A percentile compares a stretch with the other conserved stretches of the same genome.
phyloP scores from a whole-genome alignment of 805 yeast species.

The Candida xiaguanensis region DNA sequence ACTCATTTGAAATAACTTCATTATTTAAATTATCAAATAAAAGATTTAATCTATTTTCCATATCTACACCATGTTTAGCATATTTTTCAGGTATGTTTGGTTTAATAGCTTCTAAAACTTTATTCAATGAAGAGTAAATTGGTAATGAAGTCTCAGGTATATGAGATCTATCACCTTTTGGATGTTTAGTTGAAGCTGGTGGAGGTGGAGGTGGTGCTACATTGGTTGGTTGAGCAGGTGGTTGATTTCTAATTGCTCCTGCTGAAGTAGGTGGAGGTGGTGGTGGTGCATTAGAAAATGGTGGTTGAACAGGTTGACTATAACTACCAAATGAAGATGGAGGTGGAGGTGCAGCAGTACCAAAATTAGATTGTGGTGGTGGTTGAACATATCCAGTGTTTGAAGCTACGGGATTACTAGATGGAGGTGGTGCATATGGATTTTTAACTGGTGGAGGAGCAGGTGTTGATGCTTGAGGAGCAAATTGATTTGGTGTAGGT shows the following conservation, averaged over 20 bases:
- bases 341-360: constrained; percentile 11
- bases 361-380: constrained; percentile 9
- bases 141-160: constrained; percentile 57
- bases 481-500: background rate
- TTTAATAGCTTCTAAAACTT: constrained; percentile 56
- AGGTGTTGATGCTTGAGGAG: constrained; percentile 12
- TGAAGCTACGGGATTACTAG: background rate
- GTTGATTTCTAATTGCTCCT: constrained; percentile 6
- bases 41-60: constrained; percentile 75
- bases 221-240: constrained; percentile 12
- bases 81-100: constrained; percentile 75
- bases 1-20: constrained; percentile 58
- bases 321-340: constrained; percentile 11
- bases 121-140: constrained; percentile 53
- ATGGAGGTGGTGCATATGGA: constrained; percentile 25
- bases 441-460: constrained; percentile 30
- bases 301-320: constrained; percentile 23
- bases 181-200: constrained; percentile 29
- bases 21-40: constrained; percentile 77
- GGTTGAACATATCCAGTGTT: constrained; percentile 10
- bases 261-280: constrained; percentile 18
- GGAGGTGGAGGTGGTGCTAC: constrained; percentile 23
- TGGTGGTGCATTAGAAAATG: constrained; percentile 6
- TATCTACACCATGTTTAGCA: constrained; percentile 69
- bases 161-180: constrained; percentile 67